phyloP scores from a whole-genome alignment of 2,329 filamentous ascomycete genomes.

The Parastagonospora nodorum region DNA sequence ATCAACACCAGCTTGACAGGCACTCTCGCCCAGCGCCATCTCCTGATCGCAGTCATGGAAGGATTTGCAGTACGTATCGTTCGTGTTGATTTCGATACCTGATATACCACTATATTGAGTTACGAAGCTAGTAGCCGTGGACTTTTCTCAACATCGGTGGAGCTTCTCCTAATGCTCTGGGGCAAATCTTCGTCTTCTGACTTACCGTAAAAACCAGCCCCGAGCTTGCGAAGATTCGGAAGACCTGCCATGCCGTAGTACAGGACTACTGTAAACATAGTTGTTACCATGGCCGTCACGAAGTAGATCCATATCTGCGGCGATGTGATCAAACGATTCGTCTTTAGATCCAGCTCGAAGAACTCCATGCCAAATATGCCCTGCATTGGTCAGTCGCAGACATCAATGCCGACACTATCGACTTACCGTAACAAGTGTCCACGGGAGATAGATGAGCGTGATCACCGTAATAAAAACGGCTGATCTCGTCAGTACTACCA shows the following conservation, averaged over 20 bases:
- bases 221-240: not conserved
- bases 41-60: not conserved
- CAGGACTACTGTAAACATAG: not conserved
- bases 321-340: not conserved
- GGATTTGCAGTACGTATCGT: not conserved
- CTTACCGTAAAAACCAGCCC: not conserved
- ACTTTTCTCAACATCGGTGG: constrained; percentile 5
- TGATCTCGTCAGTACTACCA: constrained; percentile 16
- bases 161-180: not conserved
- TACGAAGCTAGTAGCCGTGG: not conserved
- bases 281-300: constrained; percentile 21
- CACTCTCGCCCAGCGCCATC: not conserved
- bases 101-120: not conserved
- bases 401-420: not conserved
- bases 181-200: not conserved
- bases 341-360: constrained; percentile 6
- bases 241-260: constrained; percentile 6
- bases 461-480: constrained; percentile 19
- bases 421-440: constrained; percentile 10
- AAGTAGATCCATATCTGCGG: constrained; percentile 14
- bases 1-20: not conserved
- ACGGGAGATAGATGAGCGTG: constrained; percentile 19
- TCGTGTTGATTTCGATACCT: not conserved
- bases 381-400: constrained; percentile 14
- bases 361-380: constrained; percentile 24